Percentiles rank a stretch among this genome's conserved stretches.
Conservation (phyloP, 2,329 filamentous ascomycete genomes). For the Trichoderma sp. region DNA sequence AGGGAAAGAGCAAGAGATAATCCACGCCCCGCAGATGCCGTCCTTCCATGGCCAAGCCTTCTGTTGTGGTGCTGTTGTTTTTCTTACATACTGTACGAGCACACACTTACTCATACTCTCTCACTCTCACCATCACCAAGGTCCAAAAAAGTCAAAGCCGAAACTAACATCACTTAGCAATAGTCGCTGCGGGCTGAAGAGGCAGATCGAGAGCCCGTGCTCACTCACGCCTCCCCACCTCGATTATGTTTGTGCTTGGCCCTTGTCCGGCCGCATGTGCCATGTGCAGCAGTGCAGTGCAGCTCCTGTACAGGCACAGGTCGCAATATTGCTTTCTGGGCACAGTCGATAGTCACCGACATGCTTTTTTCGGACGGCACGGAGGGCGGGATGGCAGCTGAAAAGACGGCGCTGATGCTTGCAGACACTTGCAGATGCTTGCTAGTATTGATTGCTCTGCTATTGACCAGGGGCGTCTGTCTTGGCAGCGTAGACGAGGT, state of each 20-base stretch:
- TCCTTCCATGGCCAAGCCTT: not conserved
- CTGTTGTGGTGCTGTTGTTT: not conserved
- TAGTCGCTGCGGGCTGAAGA: conserved; percentile 1
- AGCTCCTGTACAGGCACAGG: not conserved
- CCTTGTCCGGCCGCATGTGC: not conserved
- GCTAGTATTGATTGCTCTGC: not conserved
- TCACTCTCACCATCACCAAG: not conserved
- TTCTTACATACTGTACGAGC: not conserved
- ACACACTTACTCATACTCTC: not conserved
- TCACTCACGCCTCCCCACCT: conserved; percentile 1
- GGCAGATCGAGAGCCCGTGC: not conserved
- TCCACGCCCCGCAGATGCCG: not conserved
- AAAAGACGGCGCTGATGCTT: conserved; percentile 12
- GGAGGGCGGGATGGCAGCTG: conserved; percentile 4
- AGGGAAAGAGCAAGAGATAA: not conserved
- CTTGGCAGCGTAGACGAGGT: conserved; percentile 13
- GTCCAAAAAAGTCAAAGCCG: not conserved
- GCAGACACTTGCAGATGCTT: not conserved
- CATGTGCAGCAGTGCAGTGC: not conserved
- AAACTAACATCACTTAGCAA: not conserved
- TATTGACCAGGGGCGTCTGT: not conserved
- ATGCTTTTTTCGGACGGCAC: not conserved
- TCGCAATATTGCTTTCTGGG: conserved; percentile 14
- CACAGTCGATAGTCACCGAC: not conserved
- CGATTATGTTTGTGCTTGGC: not conserved